phyloP scores from a whole-genome alignment of 345 rosid genomes.

The Pseudoturritis turrita region DNA sequence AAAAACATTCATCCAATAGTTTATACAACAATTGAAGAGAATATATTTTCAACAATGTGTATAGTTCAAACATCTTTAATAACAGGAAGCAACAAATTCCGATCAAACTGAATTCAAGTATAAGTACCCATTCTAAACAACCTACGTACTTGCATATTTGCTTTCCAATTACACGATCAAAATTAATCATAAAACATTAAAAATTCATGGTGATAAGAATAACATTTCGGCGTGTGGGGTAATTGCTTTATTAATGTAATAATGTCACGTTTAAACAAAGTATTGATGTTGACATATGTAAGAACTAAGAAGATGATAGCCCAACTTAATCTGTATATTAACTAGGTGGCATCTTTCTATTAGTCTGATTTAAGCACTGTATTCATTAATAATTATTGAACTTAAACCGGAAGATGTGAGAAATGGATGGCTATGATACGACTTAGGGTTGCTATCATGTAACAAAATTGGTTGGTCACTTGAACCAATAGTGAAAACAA shows the following conservation, averaged over 20 bases:
- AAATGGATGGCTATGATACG: slow-evolving; percentile 13
- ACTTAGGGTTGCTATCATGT: slow-evolving; percentile 20
- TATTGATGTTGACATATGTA: slow-evolving; percentile 26
- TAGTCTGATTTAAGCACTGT: background rate
- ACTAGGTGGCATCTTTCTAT: slow-evolving; percentile 3
- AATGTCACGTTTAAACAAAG: slow-evolving; percentile 17
- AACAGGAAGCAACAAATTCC: background rate
- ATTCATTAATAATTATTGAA: background rate
- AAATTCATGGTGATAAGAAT: background rate
- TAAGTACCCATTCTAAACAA: background rate
- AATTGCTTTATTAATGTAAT: slow-evolving; percentile 18
- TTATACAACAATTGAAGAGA: background rate
- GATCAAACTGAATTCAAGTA: background rate
- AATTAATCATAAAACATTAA: background rate
- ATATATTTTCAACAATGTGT: background rate
- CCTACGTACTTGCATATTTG: background rate
- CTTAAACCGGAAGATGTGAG: background rate
- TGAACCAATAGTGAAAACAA: background rate
- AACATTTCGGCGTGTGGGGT: slow-evolving; percentile 30
- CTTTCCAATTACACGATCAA: background rate
- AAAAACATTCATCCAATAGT: background rate
- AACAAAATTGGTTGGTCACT: slow-evolving; percentile 14
- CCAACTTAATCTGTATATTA: slow-evolving; percentile 9
- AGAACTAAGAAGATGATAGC: background rate
- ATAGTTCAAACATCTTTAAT: background rate